Evolutionary conservation across 2,329 filamentous ascomycete genomes (phyloP).

Genomic region (Teratosphaeria zuluensis): DNA sequence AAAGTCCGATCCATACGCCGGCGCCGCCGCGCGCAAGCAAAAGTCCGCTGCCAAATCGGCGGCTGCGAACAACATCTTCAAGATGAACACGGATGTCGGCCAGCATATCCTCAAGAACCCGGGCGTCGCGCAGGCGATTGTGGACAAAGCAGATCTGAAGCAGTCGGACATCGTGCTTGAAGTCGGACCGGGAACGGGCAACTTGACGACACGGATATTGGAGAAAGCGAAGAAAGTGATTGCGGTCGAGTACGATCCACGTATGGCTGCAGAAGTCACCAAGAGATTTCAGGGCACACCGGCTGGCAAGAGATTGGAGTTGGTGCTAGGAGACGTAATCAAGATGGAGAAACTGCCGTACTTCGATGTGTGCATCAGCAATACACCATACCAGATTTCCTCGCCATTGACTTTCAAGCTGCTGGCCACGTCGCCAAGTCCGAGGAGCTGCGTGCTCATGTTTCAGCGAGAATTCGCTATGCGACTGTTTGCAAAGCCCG

Average conservation of each 20-base stretch:
- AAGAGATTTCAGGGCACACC: constrained; percentile 89
- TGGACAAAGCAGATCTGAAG: constrained; percentile 80
- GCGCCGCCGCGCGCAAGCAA: constrained; percentile 34
- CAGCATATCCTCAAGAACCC: constrained; percentile 91
- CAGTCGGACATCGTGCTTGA: constrained; percentile 85
- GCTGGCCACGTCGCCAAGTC: constrained; percentile 69
- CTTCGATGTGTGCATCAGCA: constrained; percentile 77
- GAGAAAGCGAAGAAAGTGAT: constrained; percentile 77
- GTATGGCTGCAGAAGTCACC: constrained; percentile 92
- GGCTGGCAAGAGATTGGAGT: constrained; percentile 71
- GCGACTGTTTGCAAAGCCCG: constrained; percentile 76
- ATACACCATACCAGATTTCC: constrained; percentile 73
- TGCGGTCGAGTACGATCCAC: constrained; percentile 84
- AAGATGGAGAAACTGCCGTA: constrained; percentile 66
- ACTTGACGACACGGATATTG: constrained; percentile 79
- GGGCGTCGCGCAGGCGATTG: constrained; percentile 70
- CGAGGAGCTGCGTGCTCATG: constrained; percentile 82
- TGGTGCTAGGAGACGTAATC: constrained; percentile 86
- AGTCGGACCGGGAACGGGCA: constrained; percentile 82
- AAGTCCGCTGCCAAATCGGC: constrained; percentile 27
- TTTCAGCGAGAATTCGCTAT: constrained; percentile 93
- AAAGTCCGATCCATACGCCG: constrained; percentile 36
- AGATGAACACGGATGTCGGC: constrained; percentile 88
- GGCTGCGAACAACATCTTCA: constrained; percentile 72
- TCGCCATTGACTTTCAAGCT: constrained; percentile 87